Evolutionary conservation across 768 basidiomycete species (phyloP), one percentile per base, ranked within the genome.

Genomic region (Mycena indigotica): DNA sequence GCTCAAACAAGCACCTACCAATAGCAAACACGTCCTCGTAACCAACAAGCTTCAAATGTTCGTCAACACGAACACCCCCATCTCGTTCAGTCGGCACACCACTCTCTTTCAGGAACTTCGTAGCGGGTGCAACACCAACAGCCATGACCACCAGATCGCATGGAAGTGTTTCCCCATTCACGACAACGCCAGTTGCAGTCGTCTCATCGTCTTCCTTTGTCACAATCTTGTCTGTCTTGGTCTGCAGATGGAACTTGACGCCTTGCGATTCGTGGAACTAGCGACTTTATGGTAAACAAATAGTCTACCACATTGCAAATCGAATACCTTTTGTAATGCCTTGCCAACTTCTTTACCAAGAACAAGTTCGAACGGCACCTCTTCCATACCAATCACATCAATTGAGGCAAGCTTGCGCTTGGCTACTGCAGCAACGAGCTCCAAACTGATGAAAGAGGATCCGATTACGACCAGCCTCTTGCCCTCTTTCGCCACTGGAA

Each of bases 381-480:
- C 80, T 64, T 90, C 89, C 85, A 86, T 87, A 2, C 93, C 93
- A 52, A 97, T 82, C 58, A 96, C 86, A 60, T 91, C 86, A 41
- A 95, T 86, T 28, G 87, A 88, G 13, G 88, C 88, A 21, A 93
- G 85, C 62, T 88, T 87, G 52, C 89, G 85, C 64, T 85, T 85
- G 6, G 84, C 71, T 2, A 89, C 72, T 0, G 91, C 89, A n/a
- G 77, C 80, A 5, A 92, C 91, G n/a, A 93, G 77, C 70, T 95
- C 91, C 92, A 97, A 92, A 55, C 89, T 85, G 65, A 97, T 97
- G 75, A 95, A 97, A 15, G 89, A 91, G 50, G 86, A 89, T 2
- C 95, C 95, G 61, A 96, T 87, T 13, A 95, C 82, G 28, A 93
- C 92, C 57, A 89, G 70, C 49, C 78, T 78, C 72, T 93, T 90